Evolutionary conservation across 108 stramenopile genomes (phyloP).

Genomic region (Parietichytrium sp.): DNA sequence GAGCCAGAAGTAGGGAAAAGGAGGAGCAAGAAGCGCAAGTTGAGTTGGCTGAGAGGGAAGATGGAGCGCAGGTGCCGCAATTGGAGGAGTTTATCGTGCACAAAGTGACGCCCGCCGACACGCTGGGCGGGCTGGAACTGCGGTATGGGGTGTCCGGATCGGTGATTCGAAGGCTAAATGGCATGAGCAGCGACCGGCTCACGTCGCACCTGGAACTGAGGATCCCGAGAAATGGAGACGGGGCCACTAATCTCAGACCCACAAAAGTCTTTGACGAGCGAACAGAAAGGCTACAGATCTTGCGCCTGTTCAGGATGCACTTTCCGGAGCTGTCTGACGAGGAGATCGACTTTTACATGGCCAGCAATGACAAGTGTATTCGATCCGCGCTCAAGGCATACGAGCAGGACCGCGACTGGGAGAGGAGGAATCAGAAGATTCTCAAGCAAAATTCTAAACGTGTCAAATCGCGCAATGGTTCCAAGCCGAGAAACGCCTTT

Average conservation of each 20-base stretch:
- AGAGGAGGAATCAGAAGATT: background rate
- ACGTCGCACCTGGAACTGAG: background rate
- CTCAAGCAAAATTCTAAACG: background rate
- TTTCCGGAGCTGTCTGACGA: slow-evolving; percentile 2
- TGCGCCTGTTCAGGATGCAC: slow-evolving; percentile 5
- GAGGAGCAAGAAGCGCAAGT: too few relatives aligned
- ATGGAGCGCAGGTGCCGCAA: too few relatives aligned
- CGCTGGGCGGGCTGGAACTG: slow-evolving; percentile 12
- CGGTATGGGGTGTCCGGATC: slow-evolving; percentile 19
- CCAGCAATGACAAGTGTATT: background rate
- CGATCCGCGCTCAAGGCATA: background rate
- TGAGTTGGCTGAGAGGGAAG: too few relatives aligned
- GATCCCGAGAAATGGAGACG: background rate
- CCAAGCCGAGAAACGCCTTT: too few relatives aligned
- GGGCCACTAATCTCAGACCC: background rate
- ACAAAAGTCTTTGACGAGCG: background rate
- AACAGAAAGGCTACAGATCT: slow-evolving; percentile 23
- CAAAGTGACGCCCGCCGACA: background rate
- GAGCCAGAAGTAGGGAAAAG: too few relatives aligned
- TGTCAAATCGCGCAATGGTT: too few relatives aligned
- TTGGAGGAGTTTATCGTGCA: slow-evolving; percentile 21
- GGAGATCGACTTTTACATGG: background rate
- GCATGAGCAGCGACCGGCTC: slow-evolving; percentile 31
- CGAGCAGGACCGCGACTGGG: background rate
- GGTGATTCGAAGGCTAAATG: slow-evolving; percentile 4